Evolutionary conservation across 371 early-diverging fungal species (phyloP).

Genomic region (Mortierella sp.): DNA sequence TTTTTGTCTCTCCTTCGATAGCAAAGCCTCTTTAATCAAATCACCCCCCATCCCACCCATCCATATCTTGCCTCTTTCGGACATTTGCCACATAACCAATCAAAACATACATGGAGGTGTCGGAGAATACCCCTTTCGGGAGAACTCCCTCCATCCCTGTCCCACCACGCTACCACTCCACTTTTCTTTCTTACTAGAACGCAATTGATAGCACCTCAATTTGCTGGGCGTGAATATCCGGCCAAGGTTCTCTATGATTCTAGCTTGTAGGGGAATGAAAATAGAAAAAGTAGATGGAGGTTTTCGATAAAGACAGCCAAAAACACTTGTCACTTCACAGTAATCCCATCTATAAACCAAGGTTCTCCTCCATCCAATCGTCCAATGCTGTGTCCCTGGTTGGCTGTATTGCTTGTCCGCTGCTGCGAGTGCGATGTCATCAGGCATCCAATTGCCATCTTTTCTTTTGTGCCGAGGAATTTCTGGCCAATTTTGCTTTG

Average conservation of each 20-base stretch:
- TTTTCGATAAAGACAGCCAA: conserved; percentile 19
- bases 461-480: not conserved
- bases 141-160: not conserved
- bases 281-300: not conserved
- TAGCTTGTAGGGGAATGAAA: conserved; percentile 12
- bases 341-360: conserved; percentile 2
- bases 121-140: conserved; percentile 9
- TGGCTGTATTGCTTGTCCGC: not conserved
- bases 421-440: not conserved
- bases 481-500: too few relatives aligned
- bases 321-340: conserved; percentile 8
- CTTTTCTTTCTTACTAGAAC: not conserved
- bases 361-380: not conserved
- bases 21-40: not conserved
- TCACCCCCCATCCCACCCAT: not conserved
- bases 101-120: not conserved
- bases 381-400: not conserved
- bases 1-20: too few relatives aligned
- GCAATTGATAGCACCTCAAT: not conserved
- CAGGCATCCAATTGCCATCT: conserved; percentile 3
- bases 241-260: not conserved
- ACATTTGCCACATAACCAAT: not conserved
- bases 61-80: conserved; percentile 7
- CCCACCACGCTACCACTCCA: not conserved
- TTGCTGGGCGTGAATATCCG: conserved; percentile 9